These are phyloP conservation scores for Termitomyces sp. DNA, from an alignment of 1,284 basidiomycete species.

Conservation along the genomic window DNA sequence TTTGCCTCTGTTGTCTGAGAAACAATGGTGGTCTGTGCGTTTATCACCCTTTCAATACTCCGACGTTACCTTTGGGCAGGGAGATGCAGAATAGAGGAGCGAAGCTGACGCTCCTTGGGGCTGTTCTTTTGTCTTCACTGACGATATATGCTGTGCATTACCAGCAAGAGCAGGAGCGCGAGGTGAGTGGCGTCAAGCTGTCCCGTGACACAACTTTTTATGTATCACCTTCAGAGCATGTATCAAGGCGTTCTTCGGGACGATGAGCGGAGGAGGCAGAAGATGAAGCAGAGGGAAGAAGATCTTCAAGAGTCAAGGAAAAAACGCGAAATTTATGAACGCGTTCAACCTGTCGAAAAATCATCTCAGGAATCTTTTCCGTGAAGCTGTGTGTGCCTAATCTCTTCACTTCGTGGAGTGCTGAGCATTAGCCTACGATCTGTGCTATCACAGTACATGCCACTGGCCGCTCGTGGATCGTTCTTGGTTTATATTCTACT, in stretches of 20 bases:
- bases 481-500: background rate
- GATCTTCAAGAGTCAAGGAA: constrained; percentile 61
- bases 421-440: background rate
- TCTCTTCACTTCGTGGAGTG: background rate
- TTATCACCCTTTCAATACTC: background rate
- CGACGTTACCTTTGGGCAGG: background rate
- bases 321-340: constrained; percentile 66
- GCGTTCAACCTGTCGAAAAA: constrained; percentile 49
- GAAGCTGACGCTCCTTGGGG: constrained; percentile 71
- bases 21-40: constrained; percentile 25
- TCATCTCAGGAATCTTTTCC: background rate
- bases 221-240: constrained; percentile 60
- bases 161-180: constrained; percentile 81
- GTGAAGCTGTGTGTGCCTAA: background rate
- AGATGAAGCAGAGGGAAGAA: constrained; percentile 62
- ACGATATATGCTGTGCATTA: constrained; percentile 92
- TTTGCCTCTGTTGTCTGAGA: constrained; percentile 32
- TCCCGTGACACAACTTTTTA: constrained; percentile 10
- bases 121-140: constrained; percentile 60
- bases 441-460: background rate
- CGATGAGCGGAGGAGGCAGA: constrained; percentile 74
- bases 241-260: constrained; percentile 86
- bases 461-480: background rate
- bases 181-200: constrained; percentile 44
- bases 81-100: constrained; percentile 61